These are phyloP conservation scores for Monosporascus ibericus DNA, from an alignment of 2,329 filamentous ascomycete genomes.

Conservation along the genomic window DNA sequence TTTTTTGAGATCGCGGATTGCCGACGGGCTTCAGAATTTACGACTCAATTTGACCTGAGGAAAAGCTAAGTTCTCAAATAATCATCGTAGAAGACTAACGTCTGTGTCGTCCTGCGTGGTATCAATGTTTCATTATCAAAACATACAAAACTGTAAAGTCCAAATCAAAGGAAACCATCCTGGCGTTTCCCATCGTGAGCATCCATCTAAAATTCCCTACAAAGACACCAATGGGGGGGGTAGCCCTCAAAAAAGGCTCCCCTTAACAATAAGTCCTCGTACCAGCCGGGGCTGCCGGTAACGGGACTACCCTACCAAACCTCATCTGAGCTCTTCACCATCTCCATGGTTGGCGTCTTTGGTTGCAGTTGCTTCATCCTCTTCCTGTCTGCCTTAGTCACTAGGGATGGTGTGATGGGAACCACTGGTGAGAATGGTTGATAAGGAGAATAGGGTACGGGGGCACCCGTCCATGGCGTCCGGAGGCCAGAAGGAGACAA, in stretches of 20 bases:
- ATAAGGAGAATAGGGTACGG: constrained; percentile 70
- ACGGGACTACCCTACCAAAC: constrained; percentile 45
- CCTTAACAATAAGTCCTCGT: not conserved
- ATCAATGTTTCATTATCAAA: not conserved
- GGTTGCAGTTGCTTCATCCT: constrained; percentile 58
- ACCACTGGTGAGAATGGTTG: constrained; percentile 72
- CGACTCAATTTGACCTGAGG: too few species aligned
- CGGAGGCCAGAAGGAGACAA: constrained; percentile 51
- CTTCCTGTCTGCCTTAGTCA: constrained; percentile 66
- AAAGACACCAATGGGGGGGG: not conserved
- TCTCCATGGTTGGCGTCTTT: constrained; percentile 55
- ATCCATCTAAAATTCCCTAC: not conserved
- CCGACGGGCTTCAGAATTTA: too few species aligned
- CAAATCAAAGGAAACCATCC: not conserved
- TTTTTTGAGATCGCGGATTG: too few species aligned
- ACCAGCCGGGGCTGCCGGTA: not conserved
- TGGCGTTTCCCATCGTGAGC: not conserved
- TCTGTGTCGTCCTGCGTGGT: not conserved
- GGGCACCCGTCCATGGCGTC: constrained; percentile 56
- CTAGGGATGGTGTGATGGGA: constrained; percentile 69
- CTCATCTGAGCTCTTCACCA: constrained; percentile 58
- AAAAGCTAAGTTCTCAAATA: not conserved
- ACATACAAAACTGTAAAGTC: not conserved
- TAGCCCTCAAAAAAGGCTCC: not conserved
- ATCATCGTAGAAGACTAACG: not conserved